These are phyloP conservation scores for Scheffersomyces segobiensis DNA, from an alignment of 1,139 yeast genomes.

Conservation along the genomic window DNA sequence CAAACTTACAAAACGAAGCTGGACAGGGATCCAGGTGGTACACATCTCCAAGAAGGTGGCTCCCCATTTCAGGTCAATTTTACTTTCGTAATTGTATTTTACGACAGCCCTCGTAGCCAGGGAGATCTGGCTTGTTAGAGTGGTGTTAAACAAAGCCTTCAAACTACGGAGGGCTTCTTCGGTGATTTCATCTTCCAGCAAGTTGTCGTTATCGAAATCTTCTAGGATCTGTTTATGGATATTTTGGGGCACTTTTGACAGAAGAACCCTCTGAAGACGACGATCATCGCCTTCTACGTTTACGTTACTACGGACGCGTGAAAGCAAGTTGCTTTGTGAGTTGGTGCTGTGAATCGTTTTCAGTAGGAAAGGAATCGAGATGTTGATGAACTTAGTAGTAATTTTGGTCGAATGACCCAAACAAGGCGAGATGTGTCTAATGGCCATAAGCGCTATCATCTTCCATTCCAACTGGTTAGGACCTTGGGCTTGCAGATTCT, in stretches of 20 bases:
- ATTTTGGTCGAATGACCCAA: conserved; percentile 41
- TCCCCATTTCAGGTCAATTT: conserved; percentile 47
- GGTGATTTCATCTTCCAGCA: conserved; percentile 27
- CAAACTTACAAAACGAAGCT: conserved; percentile 72
- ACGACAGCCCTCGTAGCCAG: conserved; percentile 49
- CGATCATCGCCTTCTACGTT: conserved; percentile 27
- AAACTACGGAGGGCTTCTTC: conserved; percentile 47
- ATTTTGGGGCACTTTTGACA: conserved; percentile 22
- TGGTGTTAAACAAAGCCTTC: conserved; percentile 50
- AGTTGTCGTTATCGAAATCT: conserved; percentile 31
- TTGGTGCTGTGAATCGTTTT: conserved; percentile 24
- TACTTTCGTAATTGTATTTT: conserved; percentile 27
- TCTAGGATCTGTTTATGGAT: conserved; percentile 22
- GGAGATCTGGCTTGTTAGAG: conserved; percentile 49
- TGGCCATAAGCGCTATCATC: conserved; percentile 46
- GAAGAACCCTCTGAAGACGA: conserved; percentile 26
- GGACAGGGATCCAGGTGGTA: conserved; percentile 85
- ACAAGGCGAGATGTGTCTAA: conserved; percentile 44
- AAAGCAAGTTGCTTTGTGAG: conserved; percentile 16
- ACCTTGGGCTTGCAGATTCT: conserved; percentile 16
- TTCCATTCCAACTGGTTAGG: conserved; percentile 52
- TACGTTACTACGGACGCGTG: conserved; percentile 23
- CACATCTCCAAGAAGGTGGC: conserved; percentile 60
- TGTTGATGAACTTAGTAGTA: conserved; percentile 36
- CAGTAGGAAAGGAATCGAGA: conserved; percentile 44